Conservation (phyloP, 2,329 filamentous ascomycete species). For the Colletotrichum lindemuthianum region DNA sequence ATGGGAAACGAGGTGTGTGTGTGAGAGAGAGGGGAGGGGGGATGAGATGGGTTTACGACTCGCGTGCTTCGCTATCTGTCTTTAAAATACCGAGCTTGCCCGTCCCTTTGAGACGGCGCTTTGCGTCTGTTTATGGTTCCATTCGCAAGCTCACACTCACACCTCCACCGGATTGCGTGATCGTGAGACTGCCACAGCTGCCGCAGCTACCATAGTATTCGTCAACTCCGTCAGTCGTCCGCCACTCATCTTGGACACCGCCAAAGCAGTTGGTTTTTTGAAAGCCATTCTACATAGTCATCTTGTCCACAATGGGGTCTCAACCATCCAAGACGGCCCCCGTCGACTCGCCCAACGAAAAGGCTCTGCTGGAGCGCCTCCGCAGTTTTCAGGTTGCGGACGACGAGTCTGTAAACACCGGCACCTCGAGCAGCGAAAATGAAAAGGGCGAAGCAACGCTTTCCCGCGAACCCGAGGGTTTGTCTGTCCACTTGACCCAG, state of each 20-base stretch:
- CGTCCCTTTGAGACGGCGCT: not conserved
- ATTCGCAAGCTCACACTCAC: not conserved
- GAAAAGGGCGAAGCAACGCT: constrained; percentile 62
- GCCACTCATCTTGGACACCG: not conserved
- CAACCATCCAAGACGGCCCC: constrained; percentile 52
- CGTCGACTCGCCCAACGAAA: constrained; percentile 48
- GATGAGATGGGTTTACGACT: constrained; percentile 18
- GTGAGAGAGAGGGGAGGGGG: not conserved
- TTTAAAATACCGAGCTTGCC: constrained; percentile 22
- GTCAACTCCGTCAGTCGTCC: not conserved
- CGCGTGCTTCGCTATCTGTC: not conserved
- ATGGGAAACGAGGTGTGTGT: not conserved
- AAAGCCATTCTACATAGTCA: not conserved
- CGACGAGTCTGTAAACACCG: constrained; percentile 64
- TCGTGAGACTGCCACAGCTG: not conserved
- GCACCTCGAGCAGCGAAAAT: constrained; percentile 55
- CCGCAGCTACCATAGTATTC: not conserved
- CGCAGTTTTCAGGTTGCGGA: constrained; percentile 58
- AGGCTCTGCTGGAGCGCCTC: constrained; percentile 56
- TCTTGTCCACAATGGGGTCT: constrained; percentile 52
- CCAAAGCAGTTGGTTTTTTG: not conserved
- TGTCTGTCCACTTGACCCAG: constrained; percentile 62
- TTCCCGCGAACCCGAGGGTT: constrained; percentile 50
- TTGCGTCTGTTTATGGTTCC: not conserved
- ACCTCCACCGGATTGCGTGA: constrained; percentile 17